A percentile compares a stretch with the other conserved stretches of the same genome.
These are phyloP conservation scores for Alternaria sp. DNA, from an alignment of 2,329 filamentous ascomycete genomes.

Conservation along the genomic window DNA sequence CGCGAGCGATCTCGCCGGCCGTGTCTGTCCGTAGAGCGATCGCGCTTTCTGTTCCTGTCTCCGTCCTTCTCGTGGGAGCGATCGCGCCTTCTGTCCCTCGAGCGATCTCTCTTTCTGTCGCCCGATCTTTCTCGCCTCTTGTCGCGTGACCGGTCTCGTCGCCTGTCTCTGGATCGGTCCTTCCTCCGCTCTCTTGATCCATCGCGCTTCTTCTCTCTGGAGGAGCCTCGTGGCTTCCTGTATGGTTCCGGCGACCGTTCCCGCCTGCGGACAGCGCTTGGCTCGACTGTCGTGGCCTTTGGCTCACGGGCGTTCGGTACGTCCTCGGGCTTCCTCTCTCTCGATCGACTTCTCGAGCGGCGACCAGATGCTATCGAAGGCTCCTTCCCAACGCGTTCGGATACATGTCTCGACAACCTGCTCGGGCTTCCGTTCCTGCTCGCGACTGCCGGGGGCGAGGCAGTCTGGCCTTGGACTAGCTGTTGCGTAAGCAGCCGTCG, in stretches of 20 bases:
- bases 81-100: constrained; percentile 26
- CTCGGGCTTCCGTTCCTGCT: constrained; percentile 23
- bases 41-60: constrained; percentile 23
- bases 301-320: constrained; percentile 19
- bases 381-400: constrained; percentile 18
- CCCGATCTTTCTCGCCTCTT: constrained; percentile 14
- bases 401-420: constrained; percentile 9
- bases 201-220: constrained; percentile 21
- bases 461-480: constrained; percentile 23
- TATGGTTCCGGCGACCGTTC: constrained; percentile 39
- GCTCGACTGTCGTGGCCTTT: constrained; percentile 20
- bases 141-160: constrained; percentile 24
- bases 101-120: constrained; percentile 19
- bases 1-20: constrained; percentile 18
- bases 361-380: constrained; percentile 13
- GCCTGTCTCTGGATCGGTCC: constrained; percentile 22
- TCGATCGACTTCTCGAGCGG: constrained; percentile 24
- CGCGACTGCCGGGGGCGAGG: constrained; percentile 21
- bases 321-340: constrained; percentile 15
- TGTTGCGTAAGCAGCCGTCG: constrained; percentile 39
- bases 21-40: constrained; percentile 26
- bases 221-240: constrained; percentile 27
- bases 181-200: constrained; percentile 15
- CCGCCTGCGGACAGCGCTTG: constrained; percentile 15
- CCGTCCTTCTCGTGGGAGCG: constrained; percentile 20